These are phyloP conservation scores for Linnemannia elongata DNA, from an alignment of 192 early-diverging fungal species.

Conservation along the genomic window DNA sequence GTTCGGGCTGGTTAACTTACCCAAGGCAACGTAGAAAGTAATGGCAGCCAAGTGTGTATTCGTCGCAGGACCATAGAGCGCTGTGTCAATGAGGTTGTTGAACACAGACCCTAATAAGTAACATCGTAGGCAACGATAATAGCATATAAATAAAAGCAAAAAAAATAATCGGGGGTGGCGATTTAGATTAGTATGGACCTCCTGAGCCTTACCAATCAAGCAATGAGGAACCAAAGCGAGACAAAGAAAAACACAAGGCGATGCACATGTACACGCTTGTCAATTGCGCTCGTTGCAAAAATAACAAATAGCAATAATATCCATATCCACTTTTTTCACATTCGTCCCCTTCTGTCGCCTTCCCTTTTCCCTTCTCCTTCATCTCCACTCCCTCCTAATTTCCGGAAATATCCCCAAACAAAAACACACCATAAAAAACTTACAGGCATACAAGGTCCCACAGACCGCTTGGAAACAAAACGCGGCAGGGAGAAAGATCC, in stretches of 20 bases:
- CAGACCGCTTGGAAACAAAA: constrained; percentile 73
- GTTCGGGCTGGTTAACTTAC: constrained; percentile 5
- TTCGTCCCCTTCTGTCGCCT: not conserved
- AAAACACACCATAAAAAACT: not conserved
- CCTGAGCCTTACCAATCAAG: not conserved
- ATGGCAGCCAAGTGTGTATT: constrained; percentile 62
- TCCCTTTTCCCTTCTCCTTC: not conserved
- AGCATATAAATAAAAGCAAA: not conserved
- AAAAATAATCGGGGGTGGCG: not conserved
- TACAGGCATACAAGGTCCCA: constrained; percentile 75
- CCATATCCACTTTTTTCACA: not conserved
- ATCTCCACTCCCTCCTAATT: not conserved
- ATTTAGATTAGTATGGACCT: not conserved
- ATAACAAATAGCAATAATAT: not conserved
- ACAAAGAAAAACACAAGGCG: not conserved
- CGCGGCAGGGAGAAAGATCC: constrained; percentile 71
- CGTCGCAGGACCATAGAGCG: constrained; percentile 40
- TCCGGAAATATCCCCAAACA: not conserved
- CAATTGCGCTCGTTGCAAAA: not conserved
- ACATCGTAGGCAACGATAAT: not conserved
- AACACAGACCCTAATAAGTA: constrained; percentile 64
- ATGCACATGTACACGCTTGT: not conserved
- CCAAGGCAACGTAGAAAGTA: constrained; percentile 72
- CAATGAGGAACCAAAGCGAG: not conserved
- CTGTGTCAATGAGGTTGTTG: constrained; percentile 69